Evolutionary conservation across 1,284 basidiomycete species (phyloP).

Genomic region (Cryptococcus hybrid): DNA sequence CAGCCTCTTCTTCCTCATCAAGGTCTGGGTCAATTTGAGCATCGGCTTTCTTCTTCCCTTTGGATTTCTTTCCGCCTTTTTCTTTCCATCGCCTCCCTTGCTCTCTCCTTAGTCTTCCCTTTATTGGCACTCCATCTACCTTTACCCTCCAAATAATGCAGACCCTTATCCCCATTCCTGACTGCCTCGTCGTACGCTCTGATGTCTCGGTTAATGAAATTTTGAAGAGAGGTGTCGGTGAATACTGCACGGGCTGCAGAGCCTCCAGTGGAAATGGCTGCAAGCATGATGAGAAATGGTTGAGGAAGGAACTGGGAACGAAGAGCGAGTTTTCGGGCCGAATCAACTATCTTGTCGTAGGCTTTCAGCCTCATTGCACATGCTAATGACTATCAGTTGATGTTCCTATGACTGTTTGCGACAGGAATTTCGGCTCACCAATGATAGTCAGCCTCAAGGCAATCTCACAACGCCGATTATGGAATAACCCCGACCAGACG

Average conservation of each 20-base stretch:
- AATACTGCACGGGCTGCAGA: conserved; percentile 67
- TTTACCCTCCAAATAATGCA: conserved; percentile 43
- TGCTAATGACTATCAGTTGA: conserved; percentile 53
- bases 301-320: conserved; percentile 67
- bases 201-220: conserved; percentile 75
- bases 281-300: conserved; percentile 68
- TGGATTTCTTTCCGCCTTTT: conserved; percentile 7
- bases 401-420: neutral
- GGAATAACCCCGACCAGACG: conserved; percentile 71
- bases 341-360: conserved; percentile 62
- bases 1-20: conserved; percentile 14
- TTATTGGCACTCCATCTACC: conserved; percentile 15
- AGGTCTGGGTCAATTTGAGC: conserved; percentile 5
- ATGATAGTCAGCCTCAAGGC: conserved; percentile 69
- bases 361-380: conserved; percentile 64
- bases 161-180: conserved; percentile 50
- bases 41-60: conserved; percentile 6
- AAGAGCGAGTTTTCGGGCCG: conserved; percentile 54
- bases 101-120: conserved; percentile 32
- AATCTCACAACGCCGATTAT: conserved; percentile 63
- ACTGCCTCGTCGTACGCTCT: conserved; percentile 63
- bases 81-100: conserved; percentile 9
- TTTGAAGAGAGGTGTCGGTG: conserved; percentile 71
- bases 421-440: conserved; percentile 54
- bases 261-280: conserved; percentile 64